Percentiles rank a stretch among this genome's conserved stretches.
Conservation (phyloP, 2,329 filamentous ascomycete genomes). For the Xylaria arbuscula region DNA sequence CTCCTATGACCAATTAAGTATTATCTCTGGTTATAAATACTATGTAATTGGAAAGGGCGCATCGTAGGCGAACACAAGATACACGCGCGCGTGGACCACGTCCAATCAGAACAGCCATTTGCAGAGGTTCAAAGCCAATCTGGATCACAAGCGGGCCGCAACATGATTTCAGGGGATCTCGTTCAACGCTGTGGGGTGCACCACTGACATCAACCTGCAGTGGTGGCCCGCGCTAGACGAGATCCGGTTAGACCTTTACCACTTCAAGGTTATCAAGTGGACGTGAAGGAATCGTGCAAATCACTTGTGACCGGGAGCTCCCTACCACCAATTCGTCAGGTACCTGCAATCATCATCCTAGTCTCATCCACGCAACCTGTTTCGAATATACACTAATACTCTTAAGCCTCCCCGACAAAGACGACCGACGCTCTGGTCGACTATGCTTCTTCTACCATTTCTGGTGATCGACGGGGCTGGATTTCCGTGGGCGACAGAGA, state of each 20-base stretch:
- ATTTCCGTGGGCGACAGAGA: conserved; percentile 9
- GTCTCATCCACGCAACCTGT: conserved; percentile 11
- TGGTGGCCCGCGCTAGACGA: conserved; percentile 9
- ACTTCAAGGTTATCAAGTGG: conserved; percentile 31
- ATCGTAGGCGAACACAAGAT: conserved; percentile 15
- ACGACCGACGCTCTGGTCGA: conserved; percentile 7
- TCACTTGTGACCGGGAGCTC: conserved; percentile 13
- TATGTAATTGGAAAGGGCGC: conserved; percentile 5
- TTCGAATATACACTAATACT: background rate
- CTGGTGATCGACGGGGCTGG: conserved; percentile 11
- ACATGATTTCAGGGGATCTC: conserved; percentile 26
- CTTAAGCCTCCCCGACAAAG: background rate
- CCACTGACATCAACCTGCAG: conserved; percentile 39
- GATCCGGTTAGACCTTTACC: conserved; percentile 13
- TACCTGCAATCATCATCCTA: background rate
- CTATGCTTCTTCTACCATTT: conserved; percentile 21
- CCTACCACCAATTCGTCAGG: conserved; percentile 18
- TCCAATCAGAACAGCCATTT: conserved; percentile 28
- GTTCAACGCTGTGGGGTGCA: conserved; percentile 14
- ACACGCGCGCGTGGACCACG: conserved; percentile 34
- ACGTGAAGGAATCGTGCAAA: conserved; percentile 24
- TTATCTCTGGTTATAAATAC: background rate
- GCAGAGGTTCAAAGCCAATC: conserved; percentile 18
- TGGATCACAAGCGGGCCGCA: conserved; percentile 30
- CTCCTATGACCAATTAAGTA: background rate